Percentiles rank a stretch among this genome's conserved stretches.
Evolutionary conservation across 2,329 filamentous ascomycete species (phyloP).

Genomic region (Coniella lustricola): DNA sequence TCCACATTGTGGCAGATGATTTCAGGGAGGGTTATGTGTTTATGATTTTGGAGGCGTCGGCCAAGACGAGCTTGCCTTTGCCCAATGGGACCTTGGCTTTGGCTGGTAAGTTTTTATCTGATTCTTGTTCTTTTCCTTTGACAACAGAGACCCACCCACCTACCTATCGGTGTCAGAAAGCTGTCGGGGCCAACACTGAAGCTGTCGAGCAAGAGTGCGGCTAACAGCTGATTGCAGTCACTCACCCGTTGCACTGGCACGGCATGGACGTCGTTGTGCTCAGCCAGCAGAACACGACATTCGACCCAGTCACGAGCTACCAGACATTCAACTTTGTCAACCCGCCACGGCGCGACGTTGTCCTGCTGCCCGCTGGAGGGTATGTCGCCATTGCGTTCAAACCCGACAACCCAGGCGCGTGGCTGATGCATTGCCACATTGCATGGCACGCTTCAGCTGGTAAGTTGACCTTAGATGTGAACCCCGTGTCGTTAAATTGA

Average conservation of each 20-base stretch:
- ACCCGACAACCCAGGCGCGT: slow-evolving; percentile 36
- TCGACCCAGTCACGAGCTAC: slow-evolving; percentile 12
- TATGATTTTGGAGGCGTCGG: slow-evolving; percentile 12
- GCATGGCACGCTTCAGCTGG: slow-evolving; percentile 33
- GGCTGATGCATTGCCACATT: slow-evolving; percentile 36
- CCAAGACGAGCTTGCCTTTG: slow-evolving; percentile 2
- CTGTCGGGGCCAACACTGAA: too few relatives aligned
- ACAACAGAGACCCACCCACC: too few relatives aligned
- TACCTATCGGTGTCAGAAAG: too few relatives aligned
- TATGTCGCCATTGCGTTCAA: slow-evolving; percentile 32
- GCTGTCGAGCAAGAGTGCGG: too few relatives aligned
- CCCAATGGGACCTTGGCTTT: neutral
- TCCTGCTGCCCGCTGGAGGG: slow-evolving; percentile 27
- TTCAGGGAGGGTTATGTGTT: slow-evolving; percentile 12
- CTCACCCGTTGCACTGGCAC: slow-evolving; percentile 19
- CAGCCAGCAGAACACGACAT: slow-evolving; percentile 18
- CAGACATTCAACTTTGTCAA: slow-evolving; percentile 26
- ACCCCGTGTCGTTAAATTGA: too few relatives aligned
- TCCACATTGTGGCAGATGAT: slow-evolving; percentile 12
- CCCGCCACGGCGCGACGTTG: slow-evolving; percentile 31
- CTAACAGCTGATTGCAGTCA: slow-evolving; percentile 3
- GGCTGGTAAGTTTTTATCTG: neutral
- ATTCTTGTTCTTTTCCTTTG: too few relatives aligned
- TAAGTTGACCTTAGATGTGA: neutral
- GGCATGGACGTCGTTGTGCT: slow-evolving; percentile 28